Percentiles rank a stretch among this genome's conserved stretches.
Evolutionary conservation across 164 flowering plant species (phyloP).

Genomic region (Chimonanthus praecox): DNA sequence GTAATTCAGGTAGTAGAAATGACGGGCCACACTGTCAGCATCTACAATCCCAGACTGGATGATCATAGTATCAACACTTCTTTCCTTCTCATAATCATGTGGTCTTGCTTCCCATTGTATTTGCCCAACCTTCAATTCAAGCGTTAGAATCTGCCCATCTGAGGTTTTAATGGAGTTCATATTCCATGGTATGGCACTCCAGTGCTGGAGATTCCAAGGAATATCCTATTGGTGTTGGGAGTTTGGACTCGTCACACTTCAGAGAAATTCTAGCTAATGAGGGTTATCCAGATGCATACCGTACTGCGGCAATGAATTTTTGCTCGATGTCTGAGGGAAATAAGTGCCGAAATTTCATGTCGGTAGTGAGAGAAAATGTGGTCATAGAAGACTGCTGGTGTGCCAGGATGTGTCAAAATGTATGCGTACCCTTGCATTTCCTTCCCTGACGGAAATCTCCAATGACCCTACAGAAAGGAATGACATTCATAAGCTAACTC

Average conservation of each 20-base stretch:
- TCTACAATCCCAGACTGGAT: background rate
- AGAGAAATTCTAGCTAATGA: background rate
- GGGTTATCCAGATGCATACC: constrained; percentile 41
- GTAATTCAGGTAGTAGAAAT: background rate
- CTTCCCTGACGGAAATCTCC: constrained; percentile 97
- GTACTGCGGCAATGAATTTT: constrained; percentile 79
- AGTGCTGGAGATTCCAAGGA: background rate
- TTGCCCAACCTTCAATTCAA: no score
- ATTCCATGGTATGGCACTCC: background rate
- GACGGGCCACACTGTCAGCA: background rate
- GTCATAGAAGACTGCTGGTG: constrained; percentile 89
- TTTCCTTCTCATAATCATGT: background rate
- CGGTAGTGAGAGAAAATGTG: constrained; percentile 68
- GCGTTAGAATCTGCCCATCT: no score
- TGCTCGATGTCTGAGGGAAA: constrained; percentile 62
- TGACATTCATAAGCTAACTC: no score
- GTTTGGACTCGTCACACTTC: background rate
- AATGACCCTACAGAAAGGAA: constrained; percentile 65
- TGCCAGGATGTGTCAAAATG: constrained; percentile 96
- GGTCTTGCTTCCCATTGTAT: background rate
- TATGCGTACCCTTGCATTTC: constrained; percentile 99
- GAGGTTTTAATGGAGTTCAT: background rate
- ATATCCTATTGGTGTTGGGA: background rate
- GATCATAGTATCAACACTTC: background rate
- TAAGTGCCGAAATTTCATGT: constrained; percentile 55